A percentile compares a stretch with the other conserved stretches of the same genome.
These are phyloP conservation scores for Ophiorrhiza pumila DNA, from an alignment of 257 asterid genomes.

Conservation along the genomic window DNA sequence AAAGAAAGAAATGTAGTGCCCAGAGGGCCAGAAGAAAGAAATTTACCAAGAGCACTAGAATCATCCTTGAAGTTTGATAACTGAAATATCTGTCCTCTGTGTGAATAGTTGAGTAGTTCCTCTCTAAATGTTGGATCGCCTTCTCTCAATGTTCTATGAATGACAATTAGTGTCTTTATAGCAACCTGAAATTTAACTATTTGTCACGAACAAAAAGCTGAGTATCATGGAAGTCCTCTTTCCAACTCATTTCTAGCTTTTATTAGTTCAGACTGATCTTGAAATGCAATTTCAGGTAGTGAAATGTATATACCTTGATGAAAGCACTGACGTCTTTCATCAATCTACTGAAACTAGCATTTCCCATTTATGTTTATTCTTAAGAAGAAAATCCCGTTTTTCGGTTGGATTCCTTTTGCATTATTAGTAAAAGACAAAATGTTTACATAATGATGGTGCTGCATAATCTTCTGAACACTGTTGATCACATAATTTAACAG, in stretches of 20 bases:
- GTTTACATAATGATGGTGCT: neutral
- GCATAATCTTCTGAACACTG: neutral
- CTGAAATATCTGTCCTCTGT: conserved; percentile 63
- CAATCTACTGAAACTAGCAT: neutral
- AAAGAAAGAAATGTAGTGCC: neutral
- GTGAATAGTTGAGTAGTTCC: conserved; percentile 55
- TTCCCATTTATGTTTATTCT: neutral
- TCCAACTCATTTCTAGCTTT: neutral
- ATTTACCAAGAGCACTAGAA: conserved; percentile 67
- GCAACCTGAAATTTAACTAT: conserved; percentile 58
- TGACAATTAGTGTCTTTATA: conserved; percentile 66
- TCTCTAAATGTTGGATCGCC: conserved; percentile 79
- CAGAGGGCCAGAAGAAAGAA: neutral
- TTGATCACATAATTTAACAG: neutral
- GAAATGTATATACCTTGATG: neutral
- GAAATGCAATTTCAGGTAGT: neutral
- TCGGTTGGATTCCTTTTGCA: too few relatives aligned
- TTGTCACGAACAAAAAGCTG: neutral
- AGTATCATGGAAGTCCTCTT: neutral
- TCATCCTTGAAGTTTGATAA: conserved; percentile 86
- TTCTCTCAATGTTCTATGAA: conserved; percentile 81
- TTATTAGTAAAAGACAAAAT: neutral
- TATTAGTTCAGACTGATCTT: neutral
- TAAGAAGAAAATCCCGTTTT: too few relatives aligned
- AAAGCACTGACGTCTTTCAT: neutral